Conservation (phyloP, 805 yeast genomes). For the Teunomyces tritomae region DNA sequence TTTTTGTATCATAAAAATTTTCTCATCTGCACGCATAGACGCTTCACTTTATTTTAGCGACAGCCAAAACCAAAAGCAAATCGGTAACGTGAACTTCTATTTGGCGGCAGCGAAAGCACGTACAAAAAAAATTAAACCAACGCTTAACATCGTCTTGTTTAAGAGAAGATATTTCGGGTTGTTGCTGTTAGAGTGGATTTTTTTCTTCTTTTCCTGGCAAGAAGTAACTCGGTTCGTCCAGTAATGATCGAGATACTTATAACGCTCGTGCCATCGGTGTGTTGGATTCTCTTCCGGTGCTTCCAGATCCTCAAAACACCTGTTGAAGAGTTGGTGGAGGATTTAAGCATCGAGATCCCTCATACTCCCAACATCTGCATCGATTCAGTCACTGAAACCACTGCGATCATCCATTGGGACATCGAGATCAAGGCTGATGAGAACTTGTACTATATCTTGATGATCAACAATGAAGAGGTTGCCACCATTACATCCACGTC, state of each 20-base stretch:
- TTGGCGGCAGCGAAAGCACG: too few species aligned
- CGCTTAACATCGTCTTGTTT: too few species aligned
- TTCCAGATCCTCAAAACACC: constrained; percentile 41
- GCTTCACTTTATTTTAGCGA: background rate
- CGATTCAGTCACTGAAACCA: constrained; percentile 46
- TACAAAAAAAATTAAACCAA: too few species aligned
- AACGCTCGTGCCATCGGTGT: constrained; percentile 29
- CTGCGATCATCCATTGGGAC: constrained; percentile 59
- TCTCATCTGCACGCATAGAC: background rate
- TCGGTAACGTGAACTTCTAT: background rate
- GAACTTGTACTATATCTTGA: constrained; percentile 29
- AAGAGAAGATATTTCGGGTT: background rate
- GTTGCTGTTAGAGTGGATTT: background rate
- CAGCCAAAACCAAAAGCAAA: background rate
- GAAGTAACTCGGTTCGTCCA: too few species aligned
- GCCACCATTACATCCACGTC: constrained; percentile 35
- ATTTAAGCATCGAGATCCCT: constrained; percentile 53
- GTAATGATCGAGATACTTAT: constrained; percentile 23
- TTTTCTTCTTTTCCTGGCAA: background rate
- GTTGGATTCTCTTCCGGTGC: constrained; percentile 42
- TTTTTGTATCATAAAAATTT: background rate
- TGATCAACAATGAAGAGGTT: constrained; percentile 35
- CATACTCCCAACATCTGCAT: constrained; percentile 53
- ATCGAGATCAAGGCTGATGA: constrained; percentile 28
- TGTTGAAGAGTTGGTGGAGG: constrained; percentile 43